Base-by-base conservation (phyloP, 306 rosid species). In the Ammopiptanthus mongolicus region DNA sequence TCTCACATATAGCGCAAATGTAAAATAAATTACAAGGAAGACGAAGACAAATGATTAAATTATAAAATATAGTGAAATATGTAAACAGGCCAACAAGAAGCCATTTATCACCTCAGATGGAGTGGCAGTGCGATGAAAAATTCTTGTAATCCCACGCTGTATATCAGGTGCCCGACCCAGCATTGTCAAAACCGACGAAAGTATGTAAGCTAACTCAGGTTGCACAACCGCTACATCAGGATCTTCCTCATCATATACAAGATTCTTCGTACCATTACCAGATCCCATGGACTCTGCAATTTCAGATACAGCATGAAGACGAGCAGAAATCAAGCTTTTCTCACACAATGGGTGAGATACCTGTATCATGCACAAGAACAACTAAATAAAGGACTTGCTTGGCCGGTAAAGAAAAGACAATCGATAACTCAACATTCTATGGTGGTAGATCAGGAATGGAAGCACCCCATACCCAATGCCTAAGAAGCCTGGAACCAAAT, bases 81-180 rank as follows among this genome's bases (percentile, higher is more conserved):
- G 79, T 23, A 22, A 29, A 36, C 13, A 18, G 52, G 47, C 25
- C 74, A 73, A 70, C 41, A 79, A 76, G 63, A 81, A 81, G 14
- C 52, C 70, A 48, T 66, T 66, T 6, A 56, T 84, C 70, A 95
- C 98, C 98, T 90, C 98, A 51, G 93, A 79, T 28, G 98, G 96
- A 63, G 91, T 77, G 68, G 96, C 96, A 65, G 96, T 91, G 75
- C 77, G 73, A 79, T 91, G 98, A 77, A 88, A 91, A 78, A 89
- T 90, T 85, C 98, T 87, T 21, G 97, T 90, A 79, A 95, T 87
- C 46, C 98, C 97, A 25, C 96, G 97, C 79, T 95, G 98, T 78
- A 91, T 78, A 78, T 95, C 98, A 9, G 91, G 88, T 44, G 91
- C 86, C 66, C 91, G 88, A 73, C 92, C 89, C 82, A 95, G 83